These are phyloP conservation scores for Megacollybia marginata DNA, from an alignment of 768 basidiomycete genomes.

Conservation along the genomic window DNA sequence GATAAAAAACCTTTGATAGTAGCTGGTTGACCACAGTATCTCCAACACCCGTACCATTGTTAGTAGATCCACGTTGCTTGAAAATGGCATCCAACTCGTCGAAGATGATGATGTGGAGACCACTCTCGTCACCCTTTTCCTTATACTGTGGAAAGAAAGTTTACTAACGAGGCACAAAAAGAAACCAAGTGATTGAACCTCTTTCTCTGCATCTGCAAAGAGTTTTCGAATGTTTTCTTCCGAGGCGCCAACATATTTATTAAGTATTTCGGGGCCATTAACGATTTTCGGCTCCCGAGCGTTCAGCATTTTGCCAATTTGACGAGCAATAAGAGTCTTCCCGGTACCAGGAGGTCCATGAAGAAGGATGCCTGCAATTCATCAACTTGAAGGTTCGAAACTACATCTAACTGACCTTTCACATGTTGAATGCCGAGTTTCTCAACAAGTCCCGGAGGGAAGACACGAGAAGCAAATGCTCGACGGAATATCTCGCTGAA, in stretches of 20 bases:
- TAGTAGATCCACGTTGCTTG: conserved; percentile 94
- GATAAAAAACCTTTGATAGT: conserved; percentile 74
- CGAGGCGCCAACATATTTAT: conserved; percentile 93
- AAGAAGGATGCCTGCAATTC: conserved; percentile 70
- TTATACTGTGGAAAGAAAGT: conserved; percentile 59
- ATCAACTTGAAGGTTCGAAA: background rate
- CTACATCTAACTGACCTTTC: conserved; percentile 56
- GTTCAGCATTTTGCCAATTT: conserved; percentile 99
- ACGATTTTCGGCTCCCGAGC: conserved; percentile 97
- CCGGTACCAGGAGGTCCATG: conserved; percentile 98
- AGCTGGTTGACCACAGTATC: conserved; percentile 99
- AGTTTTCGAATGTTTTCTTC: conserved; percentile 98
- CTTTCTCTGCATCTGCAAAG: conserved; percentile 97
- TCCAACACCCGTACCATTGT: conserved; percentile 92
- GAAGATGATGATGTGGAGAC: conserved; percentile 98
- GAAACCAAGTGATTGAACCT: conserved; percentile 38
- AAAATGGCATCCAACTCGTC: conserved; percentile 98
- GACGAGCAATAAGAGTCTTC: conserved; percentile 95
- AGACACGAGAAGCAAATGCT: conserved; percentile 97
- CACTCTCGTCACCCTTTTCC: conserved; percentile 94
- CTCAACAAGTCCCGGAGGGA: conserved; percentile 93
- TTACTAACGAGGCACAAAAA: background rate
- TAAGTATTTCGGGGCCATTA: conserved; percentile 95
- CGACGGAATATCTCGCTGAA: conserved; percentile 97
- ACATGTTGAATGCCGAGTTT: conserved; percentile 98